phyloP scores from a whole-genome alignment of 148 eudicot genomes.

The Euryodendron excelsum region DNA sequence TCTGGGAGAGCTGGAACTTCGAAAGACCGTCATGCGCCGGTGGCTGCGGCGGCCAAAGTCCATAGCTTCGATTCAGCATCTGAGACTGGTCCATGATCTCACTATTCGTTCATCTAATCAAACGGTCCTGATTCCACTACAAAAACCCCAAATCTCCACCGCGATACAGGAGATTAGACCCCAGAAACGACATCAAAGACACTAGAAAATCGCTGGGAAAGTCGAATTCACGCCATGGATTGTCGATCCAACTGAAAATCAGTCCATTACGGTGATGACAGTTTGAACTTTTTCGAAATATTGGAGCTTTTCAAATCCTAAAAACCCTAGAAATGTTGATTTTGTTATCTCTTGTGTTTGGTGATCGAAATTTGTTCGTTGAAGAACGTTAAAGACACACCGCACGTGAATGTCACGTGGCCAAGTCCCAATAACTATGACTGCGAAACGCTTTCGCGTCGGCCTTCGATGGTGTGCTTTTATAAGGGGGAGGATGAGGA shows the following conservation, averaged over 20 bases:
- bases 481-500: neutral
- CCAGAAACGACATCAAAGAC: neutral
- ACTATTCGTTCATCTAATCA: neutral
- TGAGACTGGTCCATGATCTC: slow-evolving; percentile 5
- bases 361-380: neutral
- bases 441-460: neutral
- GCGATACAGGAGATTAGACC: neutral
- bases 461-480: neutral
- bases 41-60: neutral
- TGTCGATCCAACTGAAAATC: neutral
- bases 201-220: neutral
- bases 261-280: neutral
- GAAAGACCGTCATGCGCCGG: neutral
- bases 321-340: slow-evolving; percentile 6
- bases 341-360: neutral
- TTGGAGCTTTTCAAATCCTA: neutral
- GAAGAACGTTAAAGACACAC: neutral
- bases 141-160: neutral
- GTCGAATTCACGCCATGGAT: neutral
- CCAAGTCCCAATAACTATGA: neutral
- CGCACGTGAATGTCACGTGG: slow-evolving; percentile 1
- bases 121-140: neutral
- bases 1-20: neutral
- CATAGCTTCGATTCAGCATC: slow-evolving; percentile 10
- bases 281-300: neutral